Percentiles rank a stretch among this genome's conserved stretches.
phyloP scores from a whole-genome alignment of 2,329 filamentous ascomycete species.

The Fusarium algeriense region DNA sequence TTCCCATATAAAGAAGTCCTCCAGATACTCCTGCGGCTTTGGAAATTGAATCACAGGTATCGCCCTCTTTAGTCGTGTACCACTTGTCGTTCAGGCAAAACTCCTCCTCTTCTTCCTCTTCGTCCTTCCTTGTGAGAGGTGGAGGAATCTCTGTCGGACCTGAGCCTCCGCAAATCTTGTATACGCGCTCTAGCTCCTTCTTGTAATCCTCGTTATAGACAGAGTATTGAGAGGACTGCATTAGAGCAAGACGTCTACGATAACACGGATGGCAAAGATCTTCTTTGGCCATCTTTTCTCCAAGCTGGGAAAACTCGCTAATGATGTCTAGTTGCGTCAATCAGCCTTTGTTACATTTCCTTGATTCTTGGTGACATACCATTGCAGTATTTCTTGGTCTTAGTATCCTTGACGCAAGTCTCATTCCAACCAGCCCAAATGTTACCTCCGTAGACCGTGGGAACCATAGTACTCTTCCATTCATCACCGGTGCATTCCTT shows the following conservation, averaged over 20 bases:
- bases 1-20: constrained; percentile 25
- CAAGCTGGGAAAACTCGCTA: background rate
- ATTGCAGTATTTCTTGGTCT: constrained; percentile 33
- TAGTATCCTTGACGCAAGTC: constrained; percentile 31
- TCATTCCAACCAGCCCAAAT: constrained; percentile 34
- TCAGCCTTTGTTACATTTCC: no score
- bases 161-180: background rate
- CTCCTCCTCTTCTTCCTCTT: background rate
- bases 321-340: constrained; percentile 16
- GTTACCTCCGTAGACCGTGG: background rate
- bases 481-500: background rate
- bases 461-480: background rate
- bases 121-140: background rate
- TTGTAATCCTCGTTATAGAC: background rate
- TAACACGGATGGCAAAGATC: constrained; percentile 4
- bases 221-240: background rate
- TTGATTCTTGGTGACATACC: constrained; percentile 4
- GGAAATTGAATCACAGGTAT: constrained; percentile 17
- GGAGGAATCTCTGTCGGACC: background rate
- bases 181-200: background rate
- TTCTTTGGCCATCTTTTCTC: background rate
- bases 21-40: constrained; percentile 22
- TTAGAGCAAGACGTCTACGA: background rate
- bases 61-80: constrained; percentile 23
- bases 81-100: constrained; percentile 13